phyloP scores from a whole-genome alignment of 164 flowering plant species.

The Buxus sempervirens region DNA sequence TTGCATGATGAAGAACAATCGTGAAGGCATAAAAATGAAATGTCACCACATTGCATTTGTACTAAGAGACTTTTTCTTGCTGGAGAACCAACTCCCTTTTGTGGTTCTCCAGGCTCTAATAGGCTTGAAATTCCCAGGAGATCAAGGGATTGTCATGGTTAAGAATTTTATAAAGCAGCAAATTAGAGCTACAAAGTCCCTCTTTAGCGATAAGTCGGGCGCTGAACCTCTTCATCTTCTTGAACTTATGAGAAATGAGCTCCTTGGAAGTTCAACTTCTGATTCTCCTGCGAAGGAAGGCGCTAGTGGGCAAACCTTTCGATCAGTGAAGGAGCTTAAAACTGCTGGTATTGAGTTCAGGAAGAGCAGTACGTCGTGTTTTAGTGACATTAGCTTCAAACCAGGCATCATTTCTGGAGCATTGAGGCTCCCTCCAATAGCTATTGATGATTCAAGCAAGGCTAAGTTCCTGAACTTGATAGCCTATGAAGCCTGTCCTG shows the following conservation, averaged over 20 bases:
- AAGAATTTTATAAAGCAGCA: not conserved
- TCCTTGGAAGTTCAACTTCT: not conserved
- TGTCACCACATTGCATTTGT: not conserved
- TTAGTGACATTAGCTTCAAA: not conserved
- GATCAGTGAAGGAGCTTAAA: constrained; percentile 10
- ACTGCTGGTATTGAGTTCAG: not conserved
- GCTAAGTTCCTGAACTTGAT: constrained; percentile 3
- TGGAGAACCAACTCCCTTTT: constrained; percentile 15
- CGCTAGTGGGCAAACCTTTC: not conserved
- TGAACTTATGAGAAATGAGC: not conserved
- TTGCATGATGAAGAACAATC: not conserved
- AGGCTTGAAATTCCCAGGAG: not conserved
- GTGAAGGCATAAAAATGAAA: not conserved
- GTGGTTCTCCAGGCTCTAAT: not conserved
- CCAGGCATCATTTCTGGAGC: not conserved
- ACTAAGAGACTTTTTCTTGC: constrained; percentile 12
- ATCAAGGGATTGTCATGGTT: not conserved
- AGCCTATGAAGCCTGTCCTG: constrained; percentile 6
- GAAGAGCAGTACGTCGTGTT: not conserved
- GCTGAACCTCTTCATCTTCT: constrained; percentile 11
- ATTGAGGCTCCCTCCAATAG: not conserved
- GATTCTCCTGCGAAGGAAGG: not conserved
- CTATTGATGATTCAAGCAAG: constrained; percentile 4
- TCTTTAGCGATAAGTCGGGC: too few relatives aligned
- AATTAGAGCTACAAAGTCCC: not conserved